Conservation (phyloP, 1,139 yeast species). For the Candida sp. region DNA sequence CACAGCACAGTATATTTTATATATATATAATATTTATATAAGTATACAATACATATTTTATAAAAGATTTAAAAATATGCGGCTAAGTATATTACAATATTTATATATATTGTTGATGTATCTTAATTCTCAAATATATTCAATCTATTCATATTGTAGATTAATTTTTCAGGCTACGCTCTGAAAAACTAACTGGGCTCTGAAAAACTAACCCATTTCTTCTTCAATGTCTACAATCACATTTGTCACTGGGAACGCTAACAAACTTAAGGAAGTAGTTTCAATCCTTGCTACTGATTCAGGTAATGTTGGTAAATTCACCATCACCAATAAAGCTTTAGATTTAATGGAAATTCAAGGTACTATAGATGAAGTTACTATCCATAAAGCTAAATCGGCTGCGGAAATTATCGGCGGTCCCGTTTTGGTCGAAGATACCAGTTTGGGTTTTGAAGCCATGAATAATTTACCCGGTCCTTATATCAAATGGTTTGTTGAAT, state of each 20-base stretch:
- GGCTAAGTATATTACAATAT: too few species aligned
- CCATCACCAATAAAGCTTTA: slow-evolving; percentile 56
- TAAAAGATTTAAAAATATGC: too few species aligned
- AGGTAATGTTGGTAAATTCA: slow-evolving; percentile 48
- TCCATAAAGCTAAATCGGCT: slow-evolving; percentile 77
- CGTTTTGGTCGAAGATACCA: slow-evolving; percentile 93
- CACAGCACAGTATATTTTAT: too few species aligned
- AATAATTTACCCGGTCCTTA: slow-evolving; percentile 88
- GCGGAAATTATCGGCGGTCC: slow-evolving; percentile 63
- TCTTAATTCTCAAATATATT: too few species aligned
- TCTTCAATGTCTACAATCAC: slow-evolving; percentile 34
- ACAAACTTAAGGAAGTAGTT: slow-evolving; percentile 81
- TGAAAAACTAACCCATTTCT: too few species aligned
- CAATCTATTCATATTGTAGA: too few species aligned
- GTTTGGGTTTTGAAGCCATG: slow-evolving; percentile 78
- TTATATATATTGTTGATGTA: too few species aligned
- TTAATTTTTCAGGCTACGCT: too few species aligned
- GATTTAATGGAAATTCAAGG: slow-evolving; percentile 95
- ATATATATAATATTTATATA: too few species aligned
- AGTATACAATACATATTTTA: too few species aligned
- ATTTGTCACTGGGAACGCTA: slow-evolving; percentile 85
- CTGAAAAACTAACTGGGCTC: too few species aligned
- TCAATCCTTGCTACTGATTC: slow-evolving; percentile 53
- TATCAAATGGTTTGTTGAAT: slow-evolving; percentile 82
- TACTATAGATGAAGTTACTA: slow-evolving; percentile 75